phyloP scores from a whole-genome alignment of 75 land plant species.

The Adiantum capillusveneris region DNA sequence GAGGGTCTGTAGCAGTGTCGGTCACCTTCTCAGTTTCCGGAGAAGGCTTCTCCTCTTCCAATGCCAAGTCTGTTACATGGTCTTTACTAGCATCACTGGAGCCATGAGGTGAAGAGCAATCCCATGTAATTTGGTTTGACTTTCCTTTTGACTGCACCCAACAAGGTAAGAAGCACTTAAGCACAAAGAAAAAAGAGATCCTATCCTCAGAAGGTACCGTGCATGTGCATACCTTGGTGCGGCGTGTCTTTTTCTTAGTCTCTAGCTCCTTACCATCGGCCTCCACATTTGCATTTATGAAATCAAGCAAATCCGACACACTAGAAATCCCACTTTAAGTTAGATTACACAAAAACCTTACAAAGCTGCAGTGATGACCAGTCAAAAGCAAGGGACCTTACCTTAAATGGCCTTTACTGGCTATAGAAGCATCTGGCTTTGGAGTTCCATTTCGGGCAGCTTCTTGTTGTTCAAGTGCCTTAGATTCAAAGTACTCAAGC shows the following conservation, averaged over 20 bases:
- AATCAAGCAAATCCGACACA: slow-evolving; percentile 89
- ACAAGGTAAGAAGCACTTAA: background rate
- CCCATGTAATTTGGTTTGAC: background rate
- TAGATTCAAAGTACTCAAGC: slow-evolving; percentile 94
- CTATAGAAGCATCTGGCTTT: slow-evolving; percentile 93
- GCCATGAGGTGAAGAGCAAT: background rate
- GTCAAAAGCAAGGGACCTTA: slow-evolving; percentile 14
- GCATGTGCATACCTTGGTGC: slow-evolving; percentile 38
- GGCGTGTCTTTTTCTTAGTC: slow-evolving; percentile 38
- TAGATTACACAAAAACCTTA: too few species aligned
- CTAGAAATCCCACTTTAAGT: too few species aligned
- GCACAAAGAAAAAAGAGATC: slow-evolving; percentile 1
- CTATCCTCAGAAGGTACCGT: background rate
- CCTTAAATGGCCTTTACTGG: slow-evolving; percentile 94
- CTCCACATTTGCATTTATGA: slow-evolving; percentile 57
- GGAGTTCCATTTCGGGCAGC: slow-evolving; percentile 84
- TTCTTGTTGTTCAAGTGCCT: slow-evolving; percentile 90
- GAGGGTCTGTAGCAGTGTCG: background rate
- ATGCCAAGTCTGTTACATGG: background rate
- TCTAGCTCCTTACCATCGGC: slow-evolving; percentile 38
- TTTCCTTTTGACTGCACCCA: slow-evolving; percentile 14
- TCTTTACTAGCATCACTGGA: background rate
- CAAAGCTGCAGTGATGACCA: too few species aligned
- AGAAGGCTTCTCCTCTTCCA: slow-evolving; percentile 3
- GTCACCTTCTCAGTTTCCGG: background rate